These are phyloP conservation scores for Bipolaris oryzae DNA, from an alignment of 2,329 filamentous ascomycete species.

Conservation along the genomic window DNA sequence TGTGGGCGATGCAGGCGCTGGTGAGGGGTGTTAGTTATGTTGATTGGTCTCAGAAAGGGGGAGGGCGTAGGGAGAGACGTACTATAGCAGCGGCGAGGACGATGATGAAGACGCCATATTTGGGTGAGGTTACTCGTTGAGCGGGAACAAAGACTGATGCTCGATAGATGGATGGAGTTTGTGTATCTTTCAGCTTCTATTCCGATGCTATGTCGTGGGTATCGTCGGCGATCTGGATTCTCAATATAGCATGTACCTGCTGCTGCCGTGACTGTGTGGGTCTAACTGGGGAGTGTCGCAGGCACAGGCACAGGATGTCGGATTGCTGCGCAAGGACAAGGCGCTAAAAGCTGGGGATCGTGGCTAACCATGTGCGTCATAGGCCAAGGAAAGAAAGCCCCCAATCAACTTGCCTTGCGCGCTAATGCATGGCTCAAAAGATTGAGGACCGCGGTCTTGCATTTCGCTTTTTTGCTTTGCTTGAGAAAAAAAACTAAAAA, in stretches of 20 bases:
- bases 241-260: conserved; percentile 11
- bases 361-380: conserved; percentile 35
- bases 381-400: conserved; percentile 17
- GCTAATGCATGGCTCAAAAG: conserved; percentile 12
- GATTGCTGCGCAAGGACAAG: conserved; percentile 5
- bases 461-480: neutral
- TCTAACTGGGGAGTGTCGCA: neutral
- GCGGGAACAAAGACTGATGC: neutral
- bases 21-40: conserved; percentile 18
- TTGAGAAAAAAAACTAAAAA: neutral
- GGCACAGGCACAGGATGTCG: neutral
- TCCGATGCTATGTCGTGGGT: neutral
- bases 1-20: conserved; percentile 92
- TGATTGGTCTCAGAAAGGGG: neutral
- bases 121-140: conserved; percentile 6
- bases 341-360: conserved; percentile 32
- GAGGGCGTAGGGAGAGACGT: conserved; percentile 7
- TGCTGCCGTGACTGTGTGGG: conserved; percentile 2
- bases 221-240: conserved; percentile 14
- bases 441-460: neutral
- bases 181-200: neutral
- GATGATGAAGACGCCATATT: conserved; percentile 49
- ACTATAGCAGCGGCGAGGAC: conserved; percentile 50
- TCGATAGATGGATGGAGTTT: neutral
- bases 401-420: neutral